Evolutionary conservation across 1,284 basidiomycete species (phyloP).

Genomic region (Malassezia globosa): DNA sequence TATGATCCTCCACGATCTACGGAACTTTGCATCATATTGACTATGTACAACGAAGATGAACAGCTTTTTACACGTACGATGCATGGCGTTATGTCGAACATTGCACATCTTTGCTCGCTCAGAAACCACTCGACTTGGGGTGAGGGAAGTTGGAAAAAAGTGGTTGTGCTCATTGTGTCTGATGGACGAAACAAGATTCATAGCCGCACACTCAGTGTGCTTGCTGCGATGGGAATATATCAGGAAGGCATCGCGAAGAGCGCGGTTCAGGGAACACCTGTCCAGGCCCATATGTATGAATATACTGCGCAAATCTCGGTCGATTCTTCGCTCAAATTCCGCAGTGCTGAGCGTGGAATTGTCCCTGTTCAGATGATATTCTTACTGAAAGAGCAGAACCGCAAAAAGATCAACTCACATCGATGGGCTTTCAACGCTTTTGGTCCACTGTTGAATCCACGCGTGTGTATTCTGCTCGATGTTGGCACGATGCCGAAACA

Average conservation of each 20-base stretch:
- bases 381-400: conserved; percentile 44
- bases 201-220: conserved; percentile 82
- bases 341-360: conserved; percentile 75
- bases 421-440: conserved; percentile 51
- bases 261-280: conserved; percentile 70
- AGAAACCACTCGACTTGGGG: conserved; percentile 95
- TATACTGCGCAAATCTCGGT: conserved; percentile 84
- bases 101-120: conserved; percentile 61
- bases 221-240: conserved; percentile 53
- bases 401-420: conserved; percentile 69
- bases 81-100: conserved; percentile 75
- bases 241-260: conserved; percentile 73
- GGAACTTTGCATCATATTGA: conserved; percentile 70
- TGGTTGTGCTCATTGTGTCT: conserved; percentile 60
- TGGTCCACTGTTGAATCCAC: conserved; percentile 56
- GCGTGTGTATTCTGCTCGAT: conserved; percentile 77
- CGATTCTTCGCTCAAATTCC: conserved; percentile 78
- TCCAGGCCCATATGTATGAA: conserved; percentile 89
- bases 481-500: conserved; percentile 77
- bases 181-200: conserved; percentile 87
- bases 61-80: conserved; percentile 81
- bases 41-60: conserved; percentile 88
- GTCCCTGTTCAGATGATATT: conserved; percentile 49
- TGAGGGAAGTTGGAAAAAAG: conserved; percentile 87
- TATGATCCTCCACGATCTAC: conserved; percentile 59